A percentile compares a stretch with the other conserved stretches of the same genome.
These are phyloP conservation scores for Cyclotella cryptica DNA, from an alignment of 108 stramenopile genomes.

Conservation along the genomic window DNA sequence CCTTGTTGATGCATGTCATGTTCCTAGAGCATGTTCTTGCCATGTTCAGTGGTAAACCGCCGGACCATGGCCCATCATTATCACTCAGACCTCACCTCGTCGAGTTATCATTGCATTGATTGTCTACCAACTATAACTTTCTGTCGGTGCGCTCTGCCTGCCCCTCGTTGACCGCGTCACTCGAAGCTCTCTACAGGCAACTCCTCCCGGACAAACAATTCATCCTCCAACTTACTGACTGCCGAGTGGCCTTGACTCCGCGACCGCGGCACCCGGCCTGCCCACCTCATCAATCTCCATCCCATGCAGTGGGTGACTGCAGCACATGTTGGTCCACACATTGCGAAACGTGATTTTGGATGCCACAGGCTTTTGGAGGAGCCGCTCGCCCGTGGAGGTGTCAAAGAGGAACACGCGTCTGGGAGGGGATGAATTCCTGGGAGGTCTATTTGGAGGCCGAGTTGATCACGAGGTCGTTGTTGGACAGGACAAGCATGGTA, in stretches of 20 bases:
- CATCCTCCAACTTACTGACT: conserved; percentile 96
- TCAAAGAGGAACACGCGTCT: conserved; percentile 97
- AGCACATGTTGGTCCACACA: conserved; percentile 99
- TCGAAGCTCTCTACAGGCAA: conserved; percentile 84
- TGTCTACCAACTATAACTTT: too few species aligned
- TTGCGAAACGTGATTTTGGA: conserved; percentile 98
- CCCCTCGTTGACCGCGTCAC: too few species aligned
- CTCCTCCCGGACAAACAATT: conserved; percentile 83
- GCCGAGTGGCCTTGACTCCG: conserved; percentile 95
- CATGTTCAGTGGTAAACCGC: too few species aligned
- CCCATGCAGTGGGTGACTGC: conserved; percentile 95
- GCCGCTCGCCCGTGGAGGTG: conserved; percentile 76
- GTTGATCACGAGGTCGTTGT: conserved; percentile 81
- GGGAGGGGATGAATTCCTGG: conserved; percentile 69
- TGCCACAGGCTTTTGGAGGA: conserved; percentile 94
- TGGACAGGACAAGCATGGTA: conserved; percentile 82
- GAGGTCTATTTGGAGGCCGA: conserved; percentile 73
- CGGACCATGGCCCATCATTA: too few species aligned
- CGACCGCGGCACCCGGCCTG: conserved; percentile 66
- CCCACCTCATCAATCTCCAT: conserved; percentile 88
- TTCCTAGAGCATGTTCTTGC: too few species aligned
- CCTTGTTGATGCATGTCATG: too few species aligned
- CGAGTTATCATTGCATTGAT: too few species aligned
- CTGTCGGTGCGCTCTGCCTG: too few species aligned
- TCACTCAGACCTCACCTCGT: too few species aligned